Evolutionary conservation across 2,329 filamentous ascomycete genomes (phyloP), one percentile per base, ranked within the genome.

Genomic region (Escovopsis sp.): DNA sequence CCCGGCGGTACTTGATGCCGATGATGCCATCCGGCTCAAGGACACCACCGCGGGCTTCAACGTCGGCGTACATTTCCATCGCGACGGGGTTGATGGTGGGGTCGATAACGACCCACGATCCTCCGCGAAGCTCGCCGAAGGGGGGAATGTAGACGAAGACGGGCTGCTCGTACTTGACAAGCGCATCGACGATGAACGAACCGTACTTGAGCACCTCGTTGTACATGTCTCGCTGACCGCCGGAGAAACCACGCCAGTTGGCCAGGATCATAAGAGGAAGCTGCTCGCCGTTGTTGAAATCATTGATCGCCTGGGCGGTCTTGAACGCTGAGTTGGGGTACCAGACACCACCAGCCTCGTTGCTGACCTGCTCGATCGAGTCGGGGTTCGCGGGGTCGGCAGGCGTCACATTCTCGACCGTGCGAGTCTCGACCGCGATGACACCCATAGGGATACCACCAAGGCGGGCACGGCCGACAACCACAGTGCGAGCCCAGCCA

Each of bases 171-270:
- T 86, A 98, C 69, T 95, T 94, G 72, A 94, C 87, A 39, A 98
- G 81, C 43, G 89, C 89, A 58, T 98, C 91, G 53, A 98, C 91
- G 59, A 98, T 98, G 75, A 91, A 96, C 15, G 89, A 95, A 59
- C 91, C 91, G 59, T 98, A 98, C 73, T 98, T 98, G 65, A 98
- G 79, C 12, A 98, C 91, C 68, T 98, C 91, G 69, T 96, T 95
- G 79, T 93, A 98, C 91, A 98, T 98, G 67, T 98, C 91, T 54
- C 89, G 86, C 69, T 98, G 91, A 51, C 91, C 91, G 71, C 91
- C 91, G 53, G 91, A 98, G 85, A 98, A 98, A 72, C 91, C 91
- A 79, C 91, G 82, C 91, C 91, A 98, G 75, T 98, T 98, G 67
- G 91, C 91, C 50, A 98, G 79, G 60, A 98, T 98, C 87, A 98